Evolutionary conservation across 2,329 filamentous ascomycete species (phyloP), one percentile per base, ranked within the genome.

Genomic region (Talaromyces pinophilus): DNA sequence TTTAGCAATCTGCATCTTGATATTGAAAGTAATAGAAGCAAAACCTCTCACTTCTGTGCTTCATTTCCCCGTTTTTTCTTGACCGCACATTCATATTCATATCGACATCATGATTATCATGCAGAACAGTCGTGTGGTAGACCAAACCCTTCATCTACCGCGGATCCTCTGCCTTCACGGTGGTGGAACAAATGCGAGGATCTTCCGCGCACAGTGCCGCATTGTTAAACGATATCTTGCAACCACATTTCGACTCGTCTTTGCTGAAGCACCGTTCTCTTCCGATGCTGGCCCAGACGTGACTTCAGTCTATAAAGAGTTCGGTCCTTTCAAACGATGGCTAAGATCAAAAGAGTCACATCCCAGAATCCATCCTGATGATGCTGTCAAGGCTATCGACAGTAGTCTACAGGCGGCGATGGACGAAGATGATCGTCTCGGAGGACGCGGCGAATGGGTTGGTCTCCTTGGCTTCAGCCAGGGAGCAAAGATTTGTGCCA

Each of bases 141-240:
- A 62, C 35, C 40, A 50, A 5, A 69, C 61, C n/a, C 52, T 67
- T 1, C 57, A 68, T 35, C 62, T 69, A 33, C 90, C 90, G 2
- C 88, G 90, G 66, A 87, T 93, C 70, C 88, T 93, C 70, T 93
- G 90, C 78, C 86, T 93, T n/a, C 91, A 93, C 77, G 91, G 91
- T 74, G 90, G 90, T 72, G 91, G 91, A 68, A 87, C 89, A 69
- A 92, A 90, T 73, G 88, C 84, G 19, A 75, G 82, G 44, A 86
- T 93, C 75, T 93, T 93, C 80, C 81, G 84, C 67, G 76, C 84
- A 15, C 91, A 93, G 79, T 87, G 87, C 70, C 90, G 91, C 69
- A 80, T 81, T 6, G 76, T 87, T 6, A 79, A 81, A 62, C 72
- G 75, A 59, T 73, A 79, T 65, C 84, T 92, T 0, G 74, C 78